Base-by-base conservation (phyloP, 2,329 filamentous ascomycete species). In the Beauveria brongniartii region DNA sequence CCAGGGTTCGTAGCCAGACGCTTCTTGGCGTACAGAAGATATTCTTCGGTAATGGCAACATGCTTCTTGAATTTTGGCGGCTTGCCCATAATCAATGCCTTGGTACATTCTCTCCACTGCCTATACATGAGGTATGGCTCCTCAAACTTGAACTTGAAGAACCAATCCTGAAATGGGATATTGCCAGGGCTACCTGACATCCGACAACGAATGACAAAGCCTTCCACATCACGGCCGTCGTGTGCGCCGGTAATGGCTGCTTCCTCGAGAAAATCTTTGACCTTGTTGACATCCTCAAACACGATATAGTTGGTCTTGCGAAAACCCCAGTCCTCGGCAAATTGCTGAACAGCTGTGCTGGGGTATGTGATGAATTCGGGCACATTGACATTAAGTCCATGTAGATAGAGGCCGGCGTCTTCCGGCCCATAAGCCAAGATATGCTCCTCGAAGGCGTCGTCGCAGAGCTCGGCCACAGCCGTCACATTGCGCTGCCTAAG, bases 91-190 rank as follows among this genome's bases (percentile, higher is more conserved):
- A 99, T 97, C 61, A 97, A 75, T 5, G 90, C 83, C 73, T 96
- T 97, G 47, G 94, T 99, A 71, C 90, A 96, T 76, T 99, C 94
- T 64, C 94, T 87, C 94, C 94, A 99, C 77, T 99, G 94, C 26
- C 94, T 87, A 75, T 97, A 99, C 91, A 99, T 95, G 63, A 99
- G 78, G 71, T 99, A 99, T 0, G 94, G 94, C 76, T 99, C 94
- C 70, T 99, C 94, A 63, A 99, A 99, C 77, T 99, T 99, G 83
- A 92, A 99, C 75, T 99, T 99, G 86, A 99, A 99, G 75, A 99
- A 99, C 94, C 94, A 99, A 72, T 99, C 92, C n/a, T 83, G 77
- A 72, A 87, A 94, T 0, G 83, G 82, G 2, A 72, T 73, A 16
- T 72, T 71, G 1, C 74, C 76, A 0, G 78, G 77, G 30, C 85